phyloP scores from a whole-genome alignment of 2,329 filamentous ascomycete species.

The Aspergillus pseudonomiae region DNA sequence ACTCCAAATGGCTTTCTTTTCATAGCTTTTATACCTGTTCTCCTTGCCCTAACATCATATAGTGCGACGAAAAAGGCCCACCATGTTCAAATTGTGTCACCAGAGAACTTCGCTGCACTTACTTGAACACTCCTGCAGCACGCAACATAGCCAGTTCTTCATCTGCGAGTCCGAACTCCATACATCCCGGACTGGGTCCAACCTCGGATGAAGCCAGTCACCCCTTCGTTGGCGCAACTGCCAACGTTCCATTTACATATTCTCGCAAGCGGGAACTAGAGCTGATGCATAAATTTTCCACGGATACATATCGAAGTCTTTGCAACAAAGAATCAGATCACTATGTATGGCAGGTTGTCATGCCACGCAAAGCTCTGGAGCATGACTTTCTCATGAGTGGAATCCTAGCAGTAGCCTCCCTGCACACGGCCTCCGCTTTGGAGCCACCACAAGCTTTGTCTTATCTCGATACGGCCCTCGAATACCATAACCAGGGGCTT shows the following conservation, averaged over 20 bases:
- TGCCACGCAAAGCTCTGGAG: conserved; percentile 44
- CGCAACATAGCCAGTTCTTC: conserved; percentile 15
- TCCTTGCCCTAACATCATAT: conserved; percentile 17
- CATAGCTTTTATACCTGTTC: neutral
- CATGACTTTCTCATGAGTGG: conserved; percentile 48
- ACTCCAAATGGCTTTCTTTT: neutral
- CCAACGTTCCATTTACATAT: conserved; percentile 15
- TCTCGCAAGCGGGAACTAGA: conserved; percentile 47
- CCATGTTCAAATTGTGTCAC: conserved; percentile 43
- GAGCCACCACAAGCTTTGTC: conserved; percentile 33
- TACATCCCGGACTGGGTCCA: neutral
- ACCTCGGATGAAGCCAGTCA: neutral
- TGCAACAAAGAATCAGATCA: conserved; percentile 35
- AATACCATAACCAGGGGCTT: conserved; percentile 40
- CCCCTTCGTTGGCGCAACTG: neutral
- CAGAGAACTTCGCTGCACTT: conserved; percentile 38
- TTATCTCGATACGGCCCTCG: conserved; percentile 40
- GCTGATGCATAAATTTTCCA: conserved; percentile 57
- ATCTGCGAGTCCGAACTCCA: conserved; percentile 12
- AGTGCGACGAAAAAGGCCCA: conserved; percentile 46
- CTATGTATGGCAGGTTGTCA: conserved; percentile 43
- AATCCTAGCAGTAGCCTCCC: conserved; percentile 43
- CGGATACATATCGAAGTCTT: conserved; percentile 49
- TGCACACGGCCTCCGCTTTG: conserved; percentile 42
- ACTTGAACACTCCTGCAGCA: conserved; percentile 25